phyloP scores from a whole-genome alignment of 164 flowering plant species.

The Magnolia changhungtana region DNA sequence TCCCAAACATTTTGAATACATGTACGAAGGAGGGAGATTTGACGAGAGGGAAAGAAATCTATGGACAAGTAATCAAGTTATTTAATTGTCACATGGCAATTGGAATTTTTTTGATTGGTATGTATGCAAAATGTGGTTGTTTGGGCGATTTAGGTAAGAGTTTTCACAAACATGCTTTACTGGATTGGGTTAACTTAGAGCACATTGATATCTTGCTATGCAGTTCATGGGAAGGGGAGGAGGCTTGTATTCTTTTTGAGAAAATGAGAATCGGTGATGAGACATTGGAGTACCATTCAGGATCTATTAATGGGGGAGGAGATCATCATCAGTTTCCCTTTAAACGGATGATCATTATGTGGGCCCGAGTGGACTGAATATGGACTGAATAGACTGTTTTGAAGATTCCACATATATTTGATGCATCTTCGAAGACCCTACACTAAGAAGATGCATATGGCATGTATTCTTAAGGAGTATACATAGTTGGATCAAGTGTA shows the following conservation, averaged over 20 bases:
- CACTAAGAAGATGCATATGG: too few species aligned
- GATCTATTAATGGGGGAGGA: too few species aligned
- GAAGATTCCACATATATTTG: too few species aligned
- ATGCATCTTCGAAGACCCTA: too few species aligned
- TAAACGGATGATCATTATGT: too few species aligned
- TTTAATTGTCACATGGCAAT: constrained; percentile 35
- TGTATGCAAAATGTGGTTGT: constrained; percentile 59
- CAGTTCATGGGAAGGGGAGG: constrained; percentile 51
- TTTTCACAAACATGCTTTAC: constrained; percentile 32
- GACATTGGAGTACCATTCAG: too few species aligned
- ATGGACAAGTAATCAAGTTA: constrained; percentile 33
- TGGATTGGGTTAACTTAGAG: constrained; percentile 50
- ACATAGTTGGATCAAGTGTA: too few species aligned
- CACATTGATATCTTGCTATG: constrained; percentile 56
- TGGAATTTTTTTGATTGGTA: constrained; percentile 58
- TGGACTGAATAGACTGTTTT: too few species aligned
- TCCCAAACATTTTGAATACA: constrained; percentile 44
- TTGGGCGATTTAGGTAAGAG: constrained; percentile 1
- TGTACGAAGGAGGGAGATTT: constrained; percentile 49
- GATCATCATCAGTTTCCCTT: too few species aligned
- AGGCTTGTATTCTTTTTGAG: constrained; percentile 38
- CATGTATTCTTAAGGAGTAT: too few species aligned
- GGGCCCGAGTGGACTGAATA: too few species aligned
- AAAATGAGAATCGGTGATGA: constrained; percentile 28
- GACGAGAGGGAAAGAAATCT: constrained; percentile 53